Evolutionary conservation across 768 basidiomycete genomes (phyloP), one percentile per base, ranked within the genome.

Genomic region (Lactarius psammicola): DNA sequence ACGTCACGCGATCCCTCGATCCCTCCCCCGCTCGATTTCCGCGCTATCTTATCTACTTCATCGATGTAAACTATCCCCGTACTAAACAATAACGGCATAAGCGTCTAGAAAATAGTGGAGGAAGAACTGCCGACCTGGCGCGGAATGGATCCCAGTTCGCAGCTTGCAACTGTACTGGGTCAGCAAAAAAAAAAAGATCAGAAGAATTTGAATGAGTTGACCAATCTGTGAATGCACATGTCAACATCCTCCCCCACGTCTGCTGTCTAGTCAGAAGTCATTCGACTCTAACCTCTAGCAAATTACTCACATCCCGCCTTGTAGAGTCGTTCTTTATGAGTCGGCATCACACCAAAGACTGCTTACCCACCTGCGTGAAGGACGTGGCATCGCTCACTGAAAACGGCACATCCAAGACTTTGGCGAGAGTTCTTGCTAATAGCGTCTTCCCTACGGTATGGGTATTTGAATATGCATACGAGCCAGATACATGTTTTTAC

Each of bases 211-310:
- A 9, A 31, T n/a, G 31, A 26, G 69, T 81, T 75, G 69, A 89
- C 92, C 72, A 98, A 78, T 65, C 96, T 83, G 65, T 94, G 88
- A 30, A 98, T 85, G 53, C 91, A 88, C 81, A 89, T 89, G 67
- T 98, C 96, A 9, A 97, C 95, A 73, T 98, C 96, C 73, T 97
- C 96, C 69, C 95, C 95, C 55, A 98, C 93, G 77, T 97, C 92
- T 94, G 60, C 15, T 5, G 34, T 4, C 17, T 30, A 26, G 33
- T 68, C 30, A 68, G 63, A 53, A 53, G 44, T 30, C 15, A n/a
- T 34, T 13, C 30, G 17, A n/a, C 56, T 59, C 23, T n/a, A n/a
- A 59, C 15, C 26, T 8, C 26, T 31, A 30, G 54, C 0, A 53
- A 54, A 56, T 40, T 57, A 81, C 87, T 75, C 56, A 90, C 89